Percentiles rank a stretch among this genome's conserved stretches.
Conservation (phyloP, 2,329 filamentous ascomycete species). For the Colletotrichum neosansevieriae region DNA sequence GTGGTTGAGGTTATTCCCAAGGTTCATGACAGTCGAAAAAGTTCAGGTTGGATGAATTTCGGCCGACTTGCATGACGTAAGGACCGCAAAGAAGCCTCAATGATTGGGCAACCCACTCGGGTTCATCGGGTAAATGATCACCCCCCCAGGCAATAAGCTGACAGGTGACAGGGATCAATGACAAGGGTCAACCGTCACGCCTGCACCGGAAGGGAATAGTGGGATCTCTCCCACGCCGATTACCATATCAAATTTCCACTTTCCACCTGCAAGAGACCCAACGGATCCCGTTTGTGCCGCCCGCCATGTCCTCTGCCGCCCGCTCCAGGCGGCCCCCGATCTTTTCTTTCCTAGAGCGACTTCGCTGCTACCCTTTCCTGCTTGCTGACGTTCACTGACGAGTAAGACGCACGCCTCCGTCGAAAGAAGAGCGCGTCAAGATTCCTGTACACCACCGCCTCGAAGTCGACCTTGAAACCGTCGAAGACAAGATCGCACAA, state of each 20-base stretch:
- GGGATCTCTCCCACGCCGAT: slow-evolving; percentile 25
- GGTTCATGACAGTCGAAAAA: not conserved
- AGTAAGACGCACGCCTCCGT: slow-evolving; percentile 12
- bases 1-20: slow-evolving; percentile 18
- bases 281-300: slow-evolving; percentile 24
- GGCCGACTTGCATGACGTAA: slow-evolving; percentile 27
- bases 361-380: slow-evolving; percentile 6
- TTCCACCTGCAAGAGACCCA: slow-evolving; percentile 7
- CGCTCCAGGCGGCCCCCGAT: slow-evolving; percentile 3
- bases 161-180: slow-evolving; percentile 16
- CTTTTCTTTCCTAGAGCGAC: slow-evolving; percentile 6
- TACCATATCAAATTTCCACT: slow-evolving; percentile 13
- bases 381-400: slow-evolving; percentile 26
- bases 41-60: not conserved
- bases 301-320: slow-evolving; percentile 25
- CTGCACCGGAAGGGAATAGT: slow-evolving; percentile 3
- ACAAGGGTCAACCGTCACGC: not conserved
- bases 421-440: not conserved
- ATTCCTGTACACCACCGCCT: slow-evolving; percentile 18
- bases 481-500: not conserved
- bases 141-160: slow-evolving; percentile 11
- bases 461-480: not conserved
- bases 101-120: slow-evolving; percentile 8
- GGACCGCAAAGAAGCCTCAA: not conserved
- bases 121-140: slow-evolving; percentile 11